A percentile compares a stretch with the other conserved stretches of the same genome.
phyloP scores from a whole-genome alignment of 2,329 filamentous ascomycete species.

The Tolypocladium ovalisporum region DNA sequence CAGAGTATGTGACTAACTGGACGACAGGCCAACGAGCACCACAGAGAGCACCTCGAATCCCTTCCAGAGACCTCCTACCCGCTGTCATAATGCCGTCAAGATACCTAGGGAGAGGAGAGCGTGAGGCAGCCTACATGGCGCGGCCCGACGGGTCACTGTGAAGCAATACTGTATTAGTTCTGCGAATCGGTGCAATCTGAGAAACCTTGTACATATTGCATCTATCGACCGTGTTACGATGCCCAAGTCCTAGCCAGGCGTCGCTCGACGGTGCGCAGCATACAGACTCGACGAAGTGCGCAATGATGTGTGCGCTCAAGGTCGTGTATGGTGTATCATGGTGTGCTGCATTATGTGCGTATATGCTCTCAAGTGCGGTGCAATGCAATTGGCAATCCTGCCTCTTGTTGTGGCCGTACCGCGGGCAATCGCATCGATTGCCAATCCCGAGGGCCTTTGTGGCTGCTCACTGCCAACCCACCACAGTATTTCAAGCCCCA shows the following conservation, averaged over 20 bases:
- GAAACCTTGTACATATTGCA: constrained; percentile 3
- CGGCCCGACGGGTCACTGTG: background rate
- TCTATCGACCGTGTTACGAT: background rate
- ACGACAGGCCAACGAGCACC: constrained; percentile 73
- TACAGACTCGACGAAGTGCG: background rate
- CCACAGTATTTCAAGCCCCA: constrained; percentile 13
- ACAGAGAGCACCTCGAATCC: constrained; percentile 75
- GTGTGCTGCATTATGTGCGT: background rate
- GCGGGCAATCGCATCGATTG: background rate
- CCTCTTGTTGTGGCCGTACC: too few species aligned
- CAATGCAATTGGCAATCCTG: background rate
- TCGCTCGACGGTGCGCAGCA: background rate
- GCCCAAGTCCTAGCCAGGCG: background rate
- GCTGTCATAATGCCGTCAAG: constrained; percentile 36
- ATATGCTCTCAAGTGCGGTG: background rate
- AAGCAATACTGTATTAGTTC: constrained; percentile 2
- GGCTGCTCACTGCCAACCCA: background rate
- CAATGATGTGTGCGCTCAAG: background rate
- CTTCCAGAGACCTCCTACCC: constrained; percentile 74
- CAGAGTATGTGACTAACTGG: constrained; percentile 2
- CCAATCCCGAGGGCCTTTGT: background rate
- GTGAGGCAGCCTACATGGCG: background rate
- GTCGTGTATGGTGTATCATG: background rate
- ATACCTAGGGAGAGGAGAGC: background rate
- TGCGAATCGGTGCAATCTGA: background rate